Evolutionary conservation across 441 rosid genomes (phyloP).

Genomic region (Pelargonium fulgidum): DNA sequence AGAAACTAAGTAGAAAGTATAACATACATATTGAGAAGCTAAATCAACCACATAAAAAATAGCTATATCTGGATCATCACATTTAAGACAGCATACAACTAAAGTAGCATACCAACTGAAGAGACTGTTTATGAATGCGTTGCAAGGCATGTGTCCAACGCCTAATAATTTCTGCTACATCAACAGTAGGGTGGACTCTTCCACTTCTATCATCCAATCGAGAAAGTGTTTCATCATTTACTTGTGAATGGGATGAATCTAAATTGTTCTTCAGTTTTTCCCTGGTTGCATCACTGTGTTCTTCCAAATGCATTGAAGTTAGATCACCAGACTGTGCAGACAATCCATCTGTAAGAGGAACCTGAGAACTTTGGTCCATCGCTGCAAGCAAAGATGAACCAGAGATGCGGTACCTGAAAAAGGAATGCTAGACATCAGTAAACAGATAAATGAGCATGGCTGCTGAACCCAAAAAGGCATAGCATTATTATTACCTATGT

Average conservation of each 20-base stretch:
- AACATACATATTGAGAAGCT: background rate
- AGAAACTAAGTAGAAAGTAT: no score
- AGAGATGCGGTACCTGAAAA: constrained; percentile 91
- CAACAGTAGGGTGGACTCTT: constrained; percentile 79
- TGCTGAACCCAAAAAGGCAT: constrained; percentile 15
- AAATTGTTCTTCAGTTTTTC: constrained; percentile 37
- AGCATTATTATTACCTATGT: constrained; percentile 58
- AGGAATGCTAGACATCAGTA: constrained; percentile 23
- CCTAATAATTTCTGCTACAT: constrained; percentile 95
- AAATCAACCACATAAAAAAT: constrained; percentile 2
- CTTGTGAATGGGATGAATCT: constrained; percentile 42
- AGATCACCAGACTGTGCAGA: constrained; percentile 46
- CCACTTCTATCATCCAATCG: constrained; percentile 87
- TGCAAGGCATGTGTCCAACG: constrained; percentile 99
- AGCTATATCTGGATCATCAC: constrained; percentile 4
- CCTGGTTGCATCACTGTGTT: constrained; percentile 47
- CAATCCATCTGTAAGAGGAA: constrained; percentile 57
- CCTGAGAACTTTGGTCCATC: constrained; percentile 97
- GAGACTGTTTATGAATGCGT: constrained; percentile 96
- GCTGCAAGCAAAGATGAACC: constrained; percentile 93
- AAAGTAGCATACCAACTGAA: constrained; percentile 68
- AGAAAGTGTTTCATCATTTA: constrained; percentile 61
- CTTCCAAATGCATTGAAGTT: constrained; percentile 41
- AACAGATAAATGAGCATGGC: constrained; percentile 14
- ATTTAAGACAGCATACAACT: constrained; percentile 3